Evolutionary conservation across 116 monocot species (phyloP), one percentile per base, ranked within the genome.

Genomic region (Zostera marina): DNA sequence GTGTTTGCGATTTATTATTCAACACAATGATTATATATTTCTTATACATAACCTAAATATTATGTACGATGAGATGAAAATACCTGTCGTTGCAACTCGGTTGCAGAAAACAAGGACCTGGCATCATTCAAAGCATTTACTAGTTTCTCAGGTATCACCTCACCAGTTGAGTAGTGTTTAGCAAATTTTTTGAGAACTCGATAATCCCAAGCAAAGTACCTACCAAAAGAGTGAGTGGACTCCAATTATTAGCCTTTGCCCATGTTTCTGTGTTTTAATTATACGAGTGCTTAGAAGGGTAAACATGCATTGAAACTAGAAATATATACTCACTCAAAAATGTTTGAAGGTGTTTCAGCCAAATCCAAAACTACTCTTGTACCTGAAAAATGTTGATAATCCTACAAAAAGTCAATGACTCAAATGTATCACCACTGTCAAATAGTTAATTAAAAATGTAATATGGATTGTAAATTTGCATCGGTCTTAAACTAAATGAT

Each of bases 311-410:
- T 32, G 32, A 32, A 32, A 32, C 5, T 5, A 32, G 32, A 32
- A 10, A 12, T 22, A 20, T 42, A 57, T 56, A 78, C 82, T 46
- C 76, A 96, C 94, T 96, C 96, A 76, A 96, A 96, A 66, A 96
- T 82, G 63, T 96, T 89, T 42, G 96, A 85, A 58, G 96, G 96
- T 20, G 78, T 85, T 72, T 96, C 96, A 55, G 96, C 96, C 11
- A 96, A 70, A 72, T 96, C 96, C 63, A 89, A 77, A 65, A 75
- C 82, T 38, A 96, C 85, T 70, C 96, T 78, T 39, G 96, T 96
- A 21, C 96, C 96, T 23, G 96, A 96, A 68, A 89, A 96, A 67
- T 96, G 96, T 60, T 96, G 96, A 79, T 85, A 96, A 63, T 85
- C 85, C 94, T 96, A 59, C 17, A 53, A 77, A 61, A 25, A 58